These are phyloP conservation scores for Macrolepiota albuminosa DNA, from an alignment of 768 basidiomycete species.

Conservation along the genomic window DNA sequence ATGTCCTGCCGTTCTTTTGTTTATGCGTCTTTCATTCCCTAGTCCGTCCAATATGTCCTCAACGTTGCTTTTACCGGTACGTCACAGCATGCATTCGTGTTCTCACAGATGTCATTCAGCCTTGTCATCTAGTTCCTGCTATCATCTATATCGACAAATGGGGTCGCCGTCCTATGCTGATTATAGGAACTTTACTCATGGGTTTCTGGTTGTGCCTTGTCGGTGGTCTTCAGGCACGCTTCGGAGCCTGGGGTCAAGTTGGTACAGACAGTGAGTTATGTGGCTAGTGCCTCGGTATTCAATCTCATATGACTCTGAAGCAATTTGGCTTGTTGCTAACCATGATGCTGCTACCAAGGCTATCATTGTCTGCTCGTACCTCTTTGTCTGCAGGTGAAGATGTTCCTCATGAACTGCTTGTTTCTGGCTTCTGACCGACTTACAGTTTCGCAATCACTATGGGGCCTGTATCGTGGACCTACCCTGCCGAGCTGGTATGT, in stretches of 20 bases:
- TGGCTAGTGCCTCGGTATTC: too few species aligned
- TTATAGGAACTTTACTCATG: conserved; percentile 63
- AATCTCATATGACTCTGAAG: conserved; percentile 2
- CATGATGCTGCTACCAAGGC: conserved; percentile 57
- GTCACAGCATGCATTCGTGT: conserved; percentile 41
- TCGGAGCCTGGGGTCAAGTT: conserved; percentile 56
- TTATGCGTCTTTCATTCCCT: conserved; percentile 1
- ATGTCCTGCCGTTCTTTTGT: neutral
- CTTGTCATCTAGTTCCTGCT: conserved; percentile 36
- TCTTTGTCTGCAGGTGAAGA: conserved; percentile 58
- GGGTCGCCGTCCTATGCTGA: conserved; percentile 75
- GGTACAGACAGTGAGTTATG: conserved; percentile 21
- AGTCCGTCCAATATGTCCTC: conserved; percentile 64
- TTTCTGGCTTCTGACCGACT: neutral
- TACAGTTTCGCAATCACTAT: conserved; percentile 62
- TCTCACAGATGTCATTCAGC: conserved; percentile 26
- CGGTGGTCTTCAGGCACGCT: conserved; percentile 67
- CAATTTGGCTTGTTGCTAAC: conserved; percentile 48
- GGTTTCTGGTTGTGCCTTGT: conserved; percentile 76
- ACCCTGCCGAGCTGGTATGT: conserved; percentile 58
- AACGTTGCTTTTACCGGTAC: conserved; percentile 38
- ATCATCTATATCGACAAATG: conserved; percentile 70
- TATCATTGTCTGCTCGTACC: conserved; percentile 73
- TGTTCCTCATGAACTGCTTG: neutral
- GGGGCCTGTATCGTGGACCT: conserved; percentile 75